phyloP scores from a whole-genome alignment of 2,329 filamentous ascomycete genomes.

The Mycosphaerella arachidis region DNA sequence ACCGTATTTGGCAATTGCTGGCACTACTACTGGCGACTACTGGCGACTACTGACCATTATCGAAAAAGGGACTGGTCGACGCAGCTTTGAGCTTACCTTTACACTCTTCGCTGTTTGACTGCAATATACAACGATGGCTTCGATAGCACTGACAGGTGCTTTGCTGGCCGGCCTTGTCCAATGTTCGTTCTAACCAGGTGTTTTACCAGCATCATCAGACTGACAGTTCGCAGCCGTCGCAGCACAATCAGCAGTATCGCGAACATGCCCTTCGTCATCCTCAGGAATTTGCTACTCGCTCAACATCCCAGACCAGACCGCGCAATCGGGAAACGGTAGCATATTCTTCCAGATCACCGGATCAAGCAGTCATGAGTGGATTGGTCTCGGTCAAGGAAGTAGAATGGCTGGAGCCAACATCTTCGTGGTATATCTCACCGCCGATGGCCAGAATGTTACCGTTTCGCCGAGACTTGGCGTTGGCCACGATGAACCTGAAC shows the following conservation, averaged over 20 bases:
- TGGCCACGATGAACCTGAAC: constrained; percentile 42
- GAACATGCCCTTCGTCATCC: constrained; percentile 12
- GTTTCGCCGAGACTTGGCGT: constrained; percentile 49
- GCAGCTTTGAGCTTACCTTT: not conserved
- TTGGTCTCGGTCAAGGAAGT: constrained; percentile 54
- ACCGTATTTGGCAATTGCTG: not conserved
- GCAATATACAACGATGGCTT: not conserved
- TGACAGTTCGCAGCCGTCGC: not conserved
- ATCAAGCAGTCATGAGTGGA: constrained; percentile 51
- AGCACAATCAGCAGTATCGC: constrained; percentile 8
- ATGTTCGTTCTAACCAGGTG: not conserved
- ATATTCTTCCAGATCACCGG: constrained; percentile 56
- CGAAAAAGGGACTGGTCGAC: not conserved
- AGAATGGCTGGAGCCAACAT: constrained; percentile 55
- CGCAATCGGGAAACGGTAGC: constrained; percentile 48
- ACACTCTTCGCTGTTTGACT: not conserved
- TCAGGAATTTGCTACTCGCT: constrained; percentile 45
- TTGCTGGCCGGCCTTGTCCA: not conserved
- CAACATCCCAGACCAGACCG: constrained; percentile 52
- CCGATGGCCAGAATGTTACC: constrained; percentile 52
- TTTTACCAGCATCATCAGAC: not conserved
- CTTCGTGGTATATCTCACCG: constrained; percentile 54
- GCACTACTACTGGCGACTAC: not conserved
- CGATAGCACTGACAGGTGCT: not conserved
- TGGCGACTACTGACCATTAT: not conserved